phyloP scores from a whole-genome alignment of 2,329 filamentous ascomycete species.

The Xylaria sp. region DNA sequence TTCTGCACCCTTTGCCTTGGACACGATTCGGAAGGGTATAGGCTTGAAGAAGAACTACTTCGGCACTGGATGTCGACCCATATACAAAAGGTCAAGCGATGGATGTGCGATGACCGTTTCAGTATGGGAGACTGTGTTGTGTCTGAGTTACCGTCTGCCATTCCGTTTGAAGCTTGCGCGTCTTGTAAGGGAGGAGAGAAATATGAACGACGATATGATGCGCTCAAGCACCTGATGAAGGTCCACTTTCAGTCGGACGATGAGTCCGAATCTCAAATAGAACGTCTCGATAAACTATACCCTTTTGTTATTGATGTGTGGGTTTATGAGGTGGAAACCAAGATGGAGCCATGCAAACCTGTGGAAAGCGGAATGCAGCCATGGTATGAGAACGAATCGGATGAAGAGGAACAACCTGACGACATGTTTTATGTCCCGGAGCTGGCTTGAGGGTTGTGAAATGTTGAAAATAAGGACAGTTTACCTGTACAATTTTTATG shows the following conservation, averaged over 20 bases:
- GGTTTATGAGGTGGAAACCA: neutral
- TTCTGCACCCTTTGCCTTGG: neutral
- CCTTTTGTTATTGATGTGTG: neutral
- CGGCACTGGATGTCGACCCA: slow-evolving; percentile 11
- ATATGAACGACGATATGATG: neutral
- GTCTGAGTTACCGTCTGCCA: neutral
- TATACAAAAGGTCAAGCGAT: slow-evolving; percentile 11
- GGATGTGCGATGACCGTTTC: slow-evolving; percentile 4
- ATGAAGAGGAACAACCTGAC: slow-evolving; percentile 1
- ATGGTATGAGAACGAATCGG: neutral
- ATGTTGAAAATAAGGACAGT: neutral
- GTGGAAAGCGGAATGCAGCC: neutral
- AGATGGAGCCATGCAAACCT: neutral
- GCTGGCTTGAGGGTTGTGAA: neutral
- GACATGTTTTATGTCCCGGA: slow-evolving; percentile 4
- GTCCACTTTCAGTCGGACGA: neutral
- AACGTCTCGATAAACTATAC: neutral
- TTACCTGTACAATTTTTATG: too few relatives aligned
- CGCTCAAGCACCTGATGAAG: neutral
- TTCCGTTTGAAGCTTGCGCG: neutral
- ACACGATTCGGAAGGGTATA: neutral
- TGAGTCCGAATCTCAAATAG: neutral
- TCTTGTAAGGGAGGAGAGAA: neutral
- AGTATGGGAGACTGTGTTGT: neutral
- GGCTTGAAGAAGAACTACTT: neutral